Evolutionary conservation across 1,284 basidiomycete genomes (phyloP).

Genomic region (Ganoderma meredithae): DNA sequence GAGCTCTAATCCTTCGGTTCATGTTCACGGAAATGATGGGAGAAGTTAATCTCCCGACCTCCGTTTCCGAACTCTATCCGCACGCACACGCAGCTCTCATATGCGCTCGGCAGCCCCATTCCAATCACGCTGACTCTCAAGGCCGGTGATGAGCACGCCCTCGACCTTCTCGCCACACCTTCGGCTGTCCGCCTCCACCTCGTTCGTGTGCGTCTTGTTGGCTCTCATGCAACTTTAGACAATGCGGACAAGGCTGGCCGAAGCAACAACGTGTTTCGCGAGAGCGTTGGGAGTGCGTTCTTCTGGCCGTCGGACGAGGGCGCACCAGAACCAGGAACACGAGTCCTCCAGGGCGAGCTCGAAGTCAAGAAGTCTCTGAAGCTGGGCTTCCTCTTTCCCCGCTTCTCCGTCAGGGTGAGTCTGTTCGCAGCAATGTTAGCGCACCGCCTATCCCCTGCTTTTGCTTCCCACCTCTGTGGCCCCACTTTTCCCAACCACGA

Average conservation of each 20-base stretch:
- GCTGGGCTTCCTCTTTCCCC: slow-evolving; percentile 62
- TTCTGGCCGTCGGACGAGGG: slow-evolving; percentile 55
- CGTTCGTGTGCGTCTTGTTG: slow-evolving; percentile 49
- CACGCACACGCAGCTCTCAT: slow-evolving; percentile 49
- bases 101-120: slow-evolving; percentile 56
- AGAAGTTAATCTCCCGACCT: slow-evolving; percentile 7
- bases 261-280: slow-evolving; percentile 55
- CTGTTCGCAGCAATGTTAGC: neutral
- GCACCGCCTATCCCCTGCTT: neutral
- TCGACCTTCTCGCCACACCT: slow-evolving; percentile 56
- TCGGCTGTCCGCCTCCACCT: slow-evolving; percentile 44
- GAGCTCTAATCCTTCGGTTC: slow-evolving; percentile 28
- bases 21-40: neutral
- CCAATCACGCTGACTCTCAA: slow-evolving; percentile 55
- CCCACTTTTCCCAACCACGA: neutral
- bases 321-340: slow-evolving; percentile 38
- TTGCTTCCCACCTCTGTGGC: neutral
- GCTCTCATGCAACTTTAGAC: slow-evolving; percentile 51
- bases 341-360: slow-evolving; percentile 59
- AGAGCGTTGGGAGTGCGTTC: slow-evolving; percentile 50
- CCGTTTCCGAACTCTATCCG: neutral
- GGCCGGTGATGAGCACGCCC: slow-evolving; percentile 53
- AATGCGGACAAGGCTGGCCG: slow-evolving; percentile 45
- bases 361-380: slow-evolving; percentile 54
- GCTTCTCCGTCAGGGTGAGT: slow-evolving; percentile 56